Base-by-base conservation (phyloP, 257 asterid species). In the Cruciata laevipes region DNA sequence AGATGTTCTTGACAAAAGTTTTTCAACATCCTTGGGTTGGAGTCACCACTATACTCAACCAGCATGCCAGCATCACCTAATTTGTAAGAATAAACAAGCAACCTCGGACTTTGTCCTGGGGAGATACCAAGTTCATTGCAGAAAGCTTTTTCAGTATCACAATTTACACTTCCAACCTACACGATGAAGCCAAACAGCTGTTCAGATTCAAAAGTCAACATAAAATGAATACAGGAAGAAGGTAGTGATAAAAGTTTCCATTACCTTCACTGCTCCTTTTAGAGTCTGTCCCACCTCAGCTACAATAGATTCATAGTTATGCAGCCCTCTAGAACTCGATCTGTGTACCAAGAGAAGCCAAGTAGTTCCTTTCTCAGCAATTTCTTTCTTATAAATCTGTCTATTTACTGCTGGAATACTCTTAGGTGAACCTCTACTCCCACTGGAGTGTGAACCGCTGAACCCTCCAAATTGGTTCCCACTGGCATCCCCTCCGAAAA, bases 201-300 rank as follows among this genome's bases (percentile, higher is more conserved):
- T 65, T 23, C 3, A 49, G 25, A 75, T 32, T 69, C 52, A 42
- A 52, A 24, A 42, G 66, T 63, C 61, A 60, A 69, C 61, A 59
- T 63, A 17, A 38, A 55, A 23, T 21, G 1, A 12, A n/a, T 7
- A n/a, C 3, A 31, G 49, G 16, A 6, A 59, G 16, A 18, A 4
- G 13, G 5, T 53, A 67, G 40, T 66, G 25, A 66, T 0, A 17
- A 18, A 47, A 30, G 55, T 61, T n/a, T 21, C 30, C 57, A 35
- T 38, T 80, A 93, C 99, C 97, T 90, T 88, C 65, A 94, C 16
- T 63, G 91, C 95, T 75, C 96, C 99, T 55, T 84, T 81, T 56
- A 94, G 82, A 32, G 95, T 61, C 71, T 75, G 38, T 52, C 80
- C 80, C 40, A 76, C 94, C 71, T 88, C 89, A 12, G 69, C 81